Conservation (phyloP, 2,329 filamentous ascomycete genomes). For the Botryotinia calthae region DNA sequence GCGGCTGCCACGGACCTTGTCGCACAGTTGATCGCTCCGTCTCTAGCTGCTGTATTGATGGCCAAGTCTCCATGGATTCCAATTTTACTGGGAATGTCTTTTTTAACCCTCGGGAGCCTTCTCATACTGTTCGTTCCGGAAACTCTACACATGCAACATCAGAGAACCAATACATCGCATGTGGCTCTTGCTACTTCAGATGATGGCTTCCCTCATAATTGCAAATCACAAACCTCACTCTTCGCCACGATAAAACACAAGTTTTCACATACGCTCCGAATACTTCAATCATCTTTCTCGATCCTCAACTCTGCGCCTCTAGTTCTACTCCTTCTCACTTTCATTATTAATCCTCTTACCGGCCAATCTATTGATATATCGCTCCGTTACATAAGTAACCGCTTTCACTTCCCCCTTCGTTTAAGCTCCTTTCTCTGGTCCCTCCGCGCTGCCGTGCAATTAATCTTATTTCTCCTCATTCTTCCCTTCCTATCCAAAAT, state of each 20-base stretch:
- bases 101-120: constrained; percentile 24
- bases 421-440: constrained; percentile 33
- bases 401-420: constrained; percentile 31
- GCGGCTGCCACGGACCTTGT: constrained; percentile 35
- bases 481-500: constrained; percentile 30
- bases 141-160: constrained; percentile 31
- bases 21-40: constrained; percentile 41
- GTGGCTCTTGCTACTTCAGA: constrained; percentile 12
- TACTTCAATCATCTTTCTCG: constrained; percentile 20
- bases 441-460: constrained; percentile 31
- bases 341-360: constrained; percentile 27
- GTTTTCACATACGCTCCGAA: not conserved
- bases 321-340: constrained; percentile 35
- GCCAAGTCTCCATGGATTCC: constrained; percentile 32
- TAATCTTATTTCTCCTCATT: constrained; percentile 30
- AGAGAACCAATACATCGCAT: not conserved
- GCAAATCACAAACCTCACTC: not conserved
- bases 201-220: constrained; percentile 8
- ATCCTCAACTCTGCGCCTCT: constrained; percentile 33
- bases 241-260: constrained; percentile 20
- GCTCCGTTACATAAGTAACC: constrained; percentile 34
- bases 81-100: constrained; percentile 25
- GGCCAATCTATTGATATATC: constrained; percentile 24
- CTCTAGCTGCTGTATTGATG: constrained; percentile 42
- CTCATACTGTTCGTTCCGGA: constrained; percentile 37